Evolutionary conservation across 2,329 filamentous ascomycete genomes (phyloP), one percentile per base, ranked within the genome.

Genomic region (Calonectria pseudoturangicola): DNA sequence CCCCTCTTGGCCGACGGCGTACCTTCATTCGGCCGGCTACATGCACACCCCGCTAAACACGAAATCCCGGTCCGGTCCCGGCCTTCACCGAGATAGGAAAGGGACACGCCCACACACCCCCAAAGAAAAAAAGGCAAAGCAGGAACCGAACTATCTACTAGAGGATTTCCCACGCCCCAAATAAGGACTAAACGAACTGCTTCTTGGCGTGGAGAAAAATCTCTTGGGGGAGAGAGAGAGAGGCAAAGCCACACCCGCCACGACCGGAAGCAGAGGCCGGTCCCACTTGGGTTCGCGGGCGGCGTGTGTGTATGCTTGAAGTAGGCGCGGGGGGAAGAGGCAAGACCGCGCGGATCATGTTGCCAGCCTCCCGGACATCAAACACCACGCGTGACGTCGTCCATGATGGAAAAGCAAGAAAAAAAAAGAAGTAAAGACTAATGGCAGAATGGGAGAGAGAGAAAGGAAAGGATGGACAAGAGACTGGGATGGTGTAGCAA

Each of bases 241-340:
- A 10, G 47, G 48, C 43, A 41, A 54, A 54, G 60, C 67, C 71
- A 48, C 62, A 76, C 66, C 74, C 71, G 73, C 73, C 73, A 73
- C 66, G 75, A 78, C 78, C 78, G 78, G 78, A 74, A 79, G 68
- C n/a, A 30, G 68, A 18, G 71, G 71, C 78, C 78, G 78, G 78
- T 62, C 77, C 78, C 78, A 62, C 72, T 64, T 54, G 30, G 41
- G 66, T 41, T 39, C 54, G 13, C 54, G 30, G 21, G 66, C 67
- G 33, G 33, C 30, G 30, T 33, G 30, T 33, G 45, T 56, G 50
- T 15, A 13, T 63, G 56, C 41, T 33, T 54, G n/a, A n/a, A n/a
- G 21, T 30, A 68, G 60, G 54, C 63, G 64, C 47, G 69, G 64
- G 54, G 63, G 64, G 54, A 45, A 56, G 58, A 43, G 56, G 47